A percentile compares a stretch with the other conserved stretches of the same genome.
Evolutionary conservation across 768 basidiomycete genomes (phyloP).

Genomic region (Boletus reticulatus): DNA sequence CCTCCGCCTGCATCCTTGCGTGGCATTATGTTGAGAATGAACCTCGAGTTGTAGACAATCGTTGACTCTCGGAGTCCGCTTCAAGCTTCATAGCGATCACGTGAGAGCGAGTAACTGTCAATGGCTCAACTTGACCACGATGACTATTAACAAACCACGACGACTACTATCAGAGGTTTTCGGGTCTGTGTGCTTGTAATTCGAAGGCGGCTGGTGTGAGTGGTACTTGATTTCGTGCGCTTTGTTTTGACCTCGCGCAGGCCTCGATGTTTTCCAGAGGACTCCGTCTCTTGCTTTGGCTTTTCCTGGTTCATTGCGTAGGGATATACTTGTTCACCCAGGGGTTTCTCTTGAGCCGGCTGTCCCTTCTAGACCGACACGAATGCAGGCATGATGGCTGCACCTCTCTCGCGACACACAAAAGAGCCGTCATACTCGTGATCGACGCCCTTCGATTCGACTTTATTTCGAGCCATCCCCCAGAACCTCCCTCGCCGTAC

Average conservation of each 20-base stretch:
- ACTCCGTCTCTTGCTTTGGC: conserved; percentile 46
- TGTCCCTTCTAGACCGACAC: conserved; percentile 28
- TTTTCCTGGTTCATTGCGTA: conserved; percentile 65
- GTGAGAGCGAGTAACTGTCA: no score
- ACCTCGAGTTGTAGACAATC: no score
- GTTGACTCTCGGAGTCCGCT: no score
- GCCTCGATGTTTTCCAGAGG: conserved; percentile 14
- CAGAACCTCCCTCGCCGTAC: conserved; percentile 54
- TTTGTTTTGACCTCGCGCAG: background rate
- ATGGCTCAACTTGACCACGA: no score
- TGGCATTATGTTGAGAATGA: conserved; percentile 46
- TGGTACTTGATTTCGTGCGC: background rate
- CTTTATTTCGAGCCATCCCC: conserved; percentile 74
- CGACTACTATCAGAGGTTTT: no score
- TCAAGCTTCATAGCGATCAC: no score
- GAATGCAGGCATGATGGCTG: conserved; percentile 56
- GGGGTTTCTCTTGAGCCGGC: conserved; percentile 86
- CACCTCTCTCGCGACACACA: conserved; percentile 55
- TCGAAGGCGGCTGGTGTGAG: background rate
- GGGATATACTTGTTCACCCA: conserved; percentile 89
- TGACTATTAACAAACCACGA: no score
- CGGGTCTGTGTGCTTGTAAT: background rate
- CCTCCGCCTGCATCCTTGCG: conserved; percentile 60
- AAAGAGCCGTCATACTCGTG: conserved; percentile 78
- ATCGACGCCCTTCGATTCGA: conserved; percentile 95